Evolutionary conservation across 78 protist species (phyloP), one percentile per base, ranked within the genome.

Genomic region (Neovahlkampfia damariscottae): DNA sequence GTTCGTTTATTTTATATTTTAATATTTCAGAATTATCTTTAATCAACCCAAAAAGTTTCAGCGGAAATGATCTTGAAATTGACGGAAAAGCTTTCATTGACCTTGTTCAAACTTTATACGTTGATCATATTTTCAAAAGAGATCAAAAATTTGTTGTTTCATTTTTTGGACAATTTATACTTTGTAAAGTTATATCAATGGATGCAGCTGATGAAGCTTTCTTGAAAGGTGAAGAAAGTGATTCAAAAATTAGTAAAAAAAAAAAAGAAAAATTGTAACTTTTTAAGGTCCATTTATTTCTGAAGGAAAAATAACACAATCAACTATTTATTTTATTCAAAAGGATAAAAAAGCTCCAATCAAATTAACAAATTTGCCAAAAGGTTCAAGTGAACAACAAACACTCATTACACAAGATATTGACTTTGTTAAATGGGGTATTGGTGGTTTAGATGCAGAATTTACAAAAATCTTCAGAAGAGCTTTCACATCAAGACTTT

Each of bases 401-500:
- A 58, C 67, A 36, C 39, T 80, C 10, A 83, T 95, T 67, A 71
- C 76, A 30, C 76, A 75, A 9, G 91, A 90, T 72, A 94, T 86
- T 85, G 85, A 90, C 79, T 94, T 96, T 38, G 95, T 90, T 75
- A 67, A 81, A 58, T 90, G 91, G 96, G 99, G 99, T 41, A 93
- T 96, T 67, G 97, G 98, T 50, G 96, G 99, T 38, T 83, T 96
- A 31, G 97, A 94, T 79, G 9, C 9, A 0, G 96, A 96, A 80
- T 90, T 94, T 66, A 38, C 72, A 34, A 90, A 82, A 68, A 93
- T 96, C 59, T 93, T 96, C 87, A 89, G 99, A 35, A 87, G 98
- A n/a, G 98, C 99, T 8, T 95, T 96, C 39, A 97, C 98, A 5
- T 91, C 97, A 2, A 92, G 99, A 36, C 84, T 95, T 30, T 92